Evolutionary conservation across 306 rosid genomes (phyloP), one percentile per base, ranked within the genome.

Genomic region (Castanea sativa): DNA sequence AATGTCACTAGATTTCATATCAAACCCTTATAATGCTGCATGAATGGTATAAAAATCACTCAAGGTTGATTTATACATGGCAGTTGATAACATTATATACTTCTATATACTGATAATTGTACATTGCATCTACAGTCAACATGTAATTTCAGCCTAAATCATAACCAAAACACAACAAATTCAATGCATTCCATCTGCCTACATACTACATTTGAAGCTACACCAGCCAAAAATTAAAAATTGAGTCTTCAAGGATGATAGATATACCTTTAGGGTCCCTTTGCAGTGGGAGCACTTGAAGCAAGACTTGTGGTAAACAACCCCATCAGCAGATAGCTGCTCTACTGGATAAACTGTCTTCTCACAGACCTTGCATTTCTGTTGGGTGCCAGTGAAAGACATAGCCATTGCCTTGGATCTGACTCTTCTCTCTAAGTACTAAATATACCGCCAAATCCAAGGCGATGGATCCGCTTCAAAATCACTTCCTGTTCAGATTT

Each of bases 281-380:
- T 94, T 94, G 92, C 97, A 94, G 73, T 94, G 99, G 85, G 92
- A 82, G 85, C 99, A 92, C 76, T 95, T 92, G 88, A 94, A 94
- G 87, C 99, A 94, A 79, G 95, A 88, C 87, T 94, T 94, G 57
- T 94, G 98, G 70, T 89, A 94, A 77, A 89, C 76, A 85, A 92
- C 58, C 52, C 97, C 99, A 92, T 94, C 98, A 19, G 94, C 97
- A 16, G 97, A 94, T 53, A 94, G 87, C 85, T 92, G 92, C 87
- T 94, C 98, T 57, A 94, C 96, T 1, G 97, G 98, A 68, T 94
- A 94, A 16, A 94, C 98, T 30, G 97, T 94, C 89, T 94, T 94
- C 84, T 87, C 91, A 73, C 98, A 94, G 68, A 97, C 97, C 91
- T 94, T 92, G 90, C 98, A 94, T 83, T 94, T 94, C 56, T 88